Conservation (phyloP, 208 protist species). For the Acanthamoeba sp. region DNA sequence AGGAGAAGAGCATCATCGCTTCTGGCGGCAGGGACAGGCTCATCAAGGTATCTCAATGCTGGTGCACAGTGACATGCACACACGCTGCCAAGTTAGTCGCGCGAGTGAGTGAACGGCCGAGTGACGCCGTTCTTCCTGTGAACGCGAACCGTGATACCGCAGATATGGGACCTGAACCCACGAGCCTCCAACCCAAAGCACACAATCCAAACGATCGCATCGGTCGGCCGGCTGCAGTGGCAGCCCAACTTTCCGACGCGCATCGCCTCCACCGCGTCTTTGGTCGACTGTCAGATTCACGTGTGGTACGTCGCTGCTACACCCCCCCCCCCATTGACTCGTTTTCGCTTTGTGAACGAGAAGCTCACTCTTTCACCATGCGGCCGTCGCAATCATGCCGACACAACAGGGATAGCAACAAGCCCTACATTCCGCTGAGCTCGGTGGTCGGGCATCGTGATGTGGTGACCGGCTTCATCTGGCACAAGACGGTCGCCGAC, state of each 20-base stretch:
- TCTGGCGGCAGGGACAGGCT: conserved; percentile 84
- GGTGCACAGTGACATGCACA: too few relatives aligned
- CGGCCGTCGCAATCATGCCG: neutral
- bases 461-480: conserved; percentile 82
- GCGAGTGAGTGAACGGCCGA: too few relatives aligned
- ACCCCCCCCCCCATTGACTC: neutral
- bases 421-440: conserved; percentile 80
- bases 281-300: conserved; percentile 82
- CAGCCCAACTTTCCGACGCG: conserved; percentile 77
- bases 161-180: conserved; percentile 76
- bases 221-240: conserved; percentile 84
- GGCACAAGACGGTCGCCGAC: neutral
- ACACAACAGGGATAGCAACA: conserved; percentile 72
- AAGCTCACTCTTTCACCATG: neutral
- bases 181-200: conserved; percentile 66
- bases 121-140: neutral
- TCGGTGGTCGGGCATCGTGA: conserved; percentile 81
- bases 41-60: conserved; percentile 79
- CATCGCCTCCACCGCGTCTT: conserved; percentile 82
- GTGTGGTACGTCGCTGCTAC: conserved; percentile 78
- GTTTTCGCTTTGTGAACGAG: neutral
- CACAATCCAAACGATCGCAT: conserved; percentile 80
- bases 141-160: neutral
- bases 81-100: neutral
- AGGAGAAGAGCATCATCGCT: conserved; percentile 82